phyloP scores from a whole-genome alignment of 2,329 filamentous ascomycete genomes.

The Fusarium kyushuense region DNA sequence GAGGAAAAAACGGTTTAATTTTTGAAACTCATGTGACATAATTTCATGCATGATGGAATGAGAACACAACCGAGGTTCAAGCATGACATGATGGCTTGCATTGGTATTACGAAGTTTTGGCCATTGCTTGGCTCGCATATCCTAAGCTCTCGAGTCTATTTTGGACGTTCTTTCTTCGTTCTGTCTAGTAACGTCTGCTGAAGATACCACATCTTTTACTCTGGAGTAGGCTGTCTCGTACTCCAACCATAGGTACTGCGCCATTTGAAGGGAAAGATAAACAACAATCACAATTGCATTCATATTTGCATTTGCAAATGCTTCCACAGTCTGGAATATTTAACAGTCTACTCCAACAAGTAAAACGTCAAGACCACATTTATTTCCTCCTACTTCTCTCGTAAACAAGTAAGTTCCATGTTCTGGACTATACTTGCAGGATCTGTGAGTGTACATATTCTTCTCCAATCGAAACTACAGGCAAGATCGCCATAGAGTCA shows the following conservation, averaged over 20 bases:
- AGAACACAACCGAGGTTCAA: constrained; percentile 11
- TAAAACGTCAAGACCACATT: background rate
- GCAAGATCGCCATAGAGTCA: constrained; percentile 41
- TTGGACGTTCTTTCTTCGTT: background rate
- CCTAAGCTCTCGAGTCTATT: background rate
- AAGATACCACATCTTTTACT: background rate
- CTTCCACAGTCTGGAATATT: background rate
- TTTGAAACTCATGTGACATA: constrained; percentile 11
- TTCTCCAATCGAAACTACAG: constrained; percentile 15
- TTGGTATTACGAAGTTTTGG: background rate
- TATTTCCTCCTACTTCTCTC: background rate
- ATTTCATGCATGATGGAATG: background rate
- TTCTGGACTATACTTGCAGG: background rate
- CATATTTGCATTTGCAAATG: constrained; percentile 2
- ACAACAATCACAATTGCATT: background rate
- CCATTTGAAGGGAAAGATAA: background rate
- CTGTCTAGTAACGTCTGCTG: background rate
- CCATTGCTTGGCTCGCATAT: background rate
- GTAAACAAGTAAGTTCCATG: background rate
- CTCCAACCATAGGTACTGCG: background rate
- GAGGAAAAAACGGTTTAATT: background rate
- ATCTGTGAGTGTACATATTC: constrained; percentile 23
- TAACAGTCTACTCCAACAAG: background rate
- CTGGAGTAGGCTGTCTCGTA: background rate
- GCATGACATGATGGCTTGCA: background rate